Conservation (phyloP, 2,329 filamentous ascomycete species). For the Trematosphaeria pertusa region DNA sequence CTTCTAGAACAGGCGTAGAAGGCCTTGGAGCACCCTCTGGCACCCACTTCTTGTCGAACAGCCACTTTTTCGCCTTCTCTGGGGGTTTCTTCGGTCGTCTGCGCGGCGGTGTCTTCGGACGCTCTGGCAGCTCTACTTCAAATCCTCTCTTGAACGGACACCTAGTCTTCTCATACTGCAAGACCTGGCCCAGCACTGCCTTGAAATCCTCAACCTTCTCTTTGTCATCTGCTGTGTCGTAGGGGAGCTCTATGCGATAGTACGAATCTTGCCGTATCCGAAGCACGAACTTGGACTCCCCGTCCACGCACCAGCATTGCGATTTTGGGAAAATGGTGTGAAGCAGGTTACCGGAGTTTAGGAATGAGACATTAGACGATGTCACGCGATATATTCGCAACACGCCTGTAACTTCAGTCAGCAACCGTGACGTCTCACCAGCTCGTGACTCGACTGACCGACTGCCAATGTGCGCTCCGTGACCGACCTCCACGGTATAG, state of each 20-base stretch:
- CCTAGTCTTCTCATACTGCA: conserved; percentile 86
- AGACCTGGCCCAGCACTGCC: conserved; percentile 71
- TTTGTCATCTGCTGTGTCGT: conserved; percentile 68
- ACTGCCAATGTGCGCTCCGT: conserved; percentile 82
- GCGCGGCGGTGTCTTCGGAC: conserved; percentile 68
- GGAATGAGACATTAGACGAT: conserved; percentile 79
- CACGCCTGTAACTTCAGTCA: conserved; percentile 59
- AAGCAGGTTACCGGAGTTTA: conserved; percentile 82
- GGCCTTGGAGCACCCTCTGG: conserved; percentile 50
- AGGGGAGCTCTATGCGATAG: conserved; percentile 87
- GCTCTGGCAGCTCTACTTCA: conserved; percentile 74
- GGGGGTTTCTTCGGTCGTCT: conserved; percentile 69
- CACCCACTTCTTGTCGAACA: conserved; percentile 55
- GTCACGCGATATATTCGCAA: conserved; percentile 86
- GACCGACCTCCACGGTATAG: conserved; percentile 75
- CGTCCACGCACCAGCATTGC: conserved; percentile 93
- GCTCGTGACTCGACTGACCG: conserved; percentile 56
- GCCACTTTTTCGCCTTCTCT: conserved; percentile 60
- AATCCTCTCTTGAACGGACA: conserved; percentile 86
- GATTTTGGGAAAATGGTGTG: conserved; percentile 89
- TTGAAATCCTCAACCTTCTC: conserved; percentile 71
- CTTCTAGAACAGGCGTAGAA: conserved; percentile 36
- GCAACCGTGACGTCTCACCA: conserved; percentile 12
- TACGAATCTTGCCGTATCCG: conserved; percentile 84
- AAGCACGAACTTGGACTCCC: conserved; percentile 83